A percentile compares a stretch with the other conserved stretches of the same genome.
Conservation (phyloP, 768 basidiomycete species). For the Leucocoprinus sp. region DNA sequence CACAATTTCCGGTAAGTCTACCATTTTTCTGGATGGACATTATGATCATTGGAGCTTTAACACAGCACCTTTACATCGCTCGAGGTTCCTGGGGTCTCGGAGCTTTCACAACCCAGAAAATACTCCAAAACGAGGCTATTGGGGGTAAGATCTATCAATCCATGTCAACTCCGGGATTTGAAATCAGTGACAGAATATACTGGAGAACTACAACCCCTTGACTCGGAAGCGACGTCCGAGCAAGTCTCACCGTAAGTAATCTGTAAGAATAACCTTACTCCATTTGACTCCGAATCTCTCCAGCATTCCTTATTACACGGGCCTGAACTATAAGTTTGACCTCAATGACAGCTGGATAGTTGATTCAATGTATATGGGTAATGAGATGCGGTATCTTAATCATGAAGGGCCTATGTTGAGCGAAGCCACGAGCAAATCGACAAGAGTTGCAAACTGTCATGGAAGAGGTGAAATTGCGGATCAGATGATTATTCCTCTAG, state of each 20-base stretch:
- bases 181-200: constrained; percentile 43
- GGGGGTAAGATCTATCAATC: constrained; percentile 12
- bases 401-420: constrained; percentile 27
- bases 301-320: constrained; percentile 35
- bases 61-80: not conserved
- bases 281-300: not conserved
- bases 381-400: constrained; percentile 63
- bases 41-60: not conserved
- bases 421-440: constrained; percentile 30
- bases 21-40: too few species aligned
- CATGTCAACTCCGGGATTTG: not conserved
- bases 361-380: constrained; percentile 52
- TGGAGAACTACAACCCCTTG: constrained; percentile 24
- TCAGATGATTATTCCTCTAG: too few species aligned
- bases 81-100: constrained; percentile 9
- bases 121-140: constrained; percentile 5
- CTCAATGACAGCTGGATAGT: constrained; percentile 38
- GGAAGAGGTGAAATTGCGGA: constrained; percentile 9
- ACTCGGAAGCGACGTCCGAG: constrained; percentile 39
- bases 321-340: constrained; percentile 56
- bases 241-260: constrained; percentile 38
- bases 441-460: constrained; percentile 22
- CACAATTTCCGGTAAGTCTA: constrained; percentile 38
- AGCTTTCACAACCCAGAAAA: not conserved
- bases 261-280: not conserved